Base-by-base conservation (phyloP, 1,284 basidiomycete genomes). In the Sanguinoderma infundibulare region DNA sequence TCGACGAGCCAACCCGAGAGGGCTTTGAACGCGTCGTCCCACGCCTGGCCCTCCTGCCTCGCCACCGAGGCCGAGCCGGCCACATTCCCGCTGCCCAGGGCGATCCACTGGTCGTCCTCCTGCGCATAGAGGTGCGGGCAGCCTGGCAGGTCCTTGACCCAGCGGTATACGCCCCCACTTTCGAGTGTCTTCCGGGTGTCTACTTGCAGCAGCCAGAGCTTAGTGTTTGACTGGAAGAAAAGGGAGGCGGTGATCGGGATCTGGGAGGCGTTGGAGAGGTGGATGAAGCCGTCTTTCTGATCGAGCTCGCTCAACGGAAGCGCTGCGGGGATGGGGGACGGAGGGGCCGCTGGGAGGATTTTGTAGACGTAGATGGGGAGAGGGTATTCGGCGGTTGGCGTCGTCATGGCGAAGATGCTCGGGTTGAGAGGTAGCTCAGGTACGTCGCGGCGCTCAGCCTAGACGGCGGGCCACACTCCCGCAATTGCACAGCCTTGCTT, bases 201-300 rank as follows among this genome's bases (percentile, higher is more conserved):
- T 39, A 74, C 79, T 66, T 79, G 77, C 39, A 87, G 72, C 14
- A 89, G 68, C 62, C 80, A 80, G 51, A 89, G 78, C 24, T 68
- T 64, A 6, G 73, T 64, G 28, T 78, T 71, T 26, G 74, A 62
- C 8, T 68, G 69, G 73, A 89, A 90, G 77, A 87, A 90, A 40
- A 75, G 75, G 42, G 80, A 76, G 22, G 87, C 72, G 9, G 86
- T 87, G 44, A 75, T 76, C 0, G 81, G 79, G 10, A 87, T 73
- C 71, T 89, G 87, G n/a, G 68, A 46, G 2, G 84, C 79, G 14
- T 83, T 84, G 6, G 86, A 89, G 35, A 89, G 77, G 72, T 90
- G 87, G 52, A 90, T 81, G 75, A 86, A 87, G 20, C 85, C 84
- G 10, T 77, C 77, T 17, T 67, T 53, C 28, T 65, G 50, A 65